Conservation (phyloP, 208 protist species). For the Acanthamoeba divionensis region DNA sequence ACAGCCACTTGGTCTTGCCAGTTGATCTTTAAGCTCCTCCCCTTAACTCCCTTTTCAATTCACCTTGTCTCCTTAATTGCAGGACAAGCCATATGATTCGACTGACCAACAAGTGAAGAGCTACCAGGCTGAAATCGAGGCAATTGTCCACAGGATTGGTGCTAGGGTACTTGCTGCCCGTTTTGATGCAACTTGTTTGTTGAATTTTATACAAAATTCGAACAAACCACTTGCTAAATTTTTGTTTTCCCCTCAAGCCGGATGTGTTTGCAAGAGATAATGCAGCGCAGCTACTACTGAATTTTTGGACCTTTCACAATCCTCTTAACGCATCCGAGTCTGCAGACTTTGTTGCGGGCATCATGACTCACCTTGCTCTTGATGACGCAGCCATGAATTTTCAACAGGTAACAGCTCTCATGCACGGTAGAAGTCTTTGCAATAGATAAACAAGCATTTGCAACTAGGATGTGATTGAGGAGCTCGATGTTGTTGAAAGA, state of each 20-base stretch:
- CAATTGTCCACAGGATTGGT: conserved; percentile 16
- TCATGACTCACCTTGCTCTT: conserved; percentile 31
- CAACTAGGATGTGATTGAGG: background rate
- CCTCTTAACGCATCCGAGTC: conserved; percentile 9
- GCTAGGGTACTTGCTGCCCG: background rate
- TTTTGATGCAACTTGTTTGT: background rate
- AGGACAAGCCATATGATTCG: conserved; percentile 32
- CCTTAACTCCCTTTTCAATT: background rate
- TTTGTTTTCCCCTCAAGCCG: background rate
- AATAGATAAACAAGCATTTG: background rate
- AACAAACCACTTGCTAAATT: too few relatives aligned
- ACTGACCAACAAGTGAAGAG: background rate
- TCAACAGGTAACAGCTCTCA: conserved; percentile 5
- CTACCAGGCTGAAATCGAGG: conserved; percentile 19
- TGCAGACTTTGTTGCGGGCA: conserved; percentile 17
- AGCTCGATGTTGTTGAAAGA: background rate
- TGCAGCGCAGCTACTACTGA: background rate
- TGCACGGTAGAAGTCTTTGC: background rate
- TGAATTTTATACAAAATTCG: background rate
- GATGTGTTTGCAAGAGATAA: conserved; percentile 38
- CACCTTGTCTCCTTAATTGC: background rate
- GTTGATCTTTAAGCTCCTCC: background rate
- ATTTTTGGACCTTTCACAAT: conserved; percentile 38
- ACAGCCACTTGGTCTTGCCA: background rate
- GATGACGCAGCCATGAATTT: conserved; percentile 2